Evolutionary conservation across 73 alveolate species (phyloP).

Genomic region (Paramecium sonneborni): DNA sequence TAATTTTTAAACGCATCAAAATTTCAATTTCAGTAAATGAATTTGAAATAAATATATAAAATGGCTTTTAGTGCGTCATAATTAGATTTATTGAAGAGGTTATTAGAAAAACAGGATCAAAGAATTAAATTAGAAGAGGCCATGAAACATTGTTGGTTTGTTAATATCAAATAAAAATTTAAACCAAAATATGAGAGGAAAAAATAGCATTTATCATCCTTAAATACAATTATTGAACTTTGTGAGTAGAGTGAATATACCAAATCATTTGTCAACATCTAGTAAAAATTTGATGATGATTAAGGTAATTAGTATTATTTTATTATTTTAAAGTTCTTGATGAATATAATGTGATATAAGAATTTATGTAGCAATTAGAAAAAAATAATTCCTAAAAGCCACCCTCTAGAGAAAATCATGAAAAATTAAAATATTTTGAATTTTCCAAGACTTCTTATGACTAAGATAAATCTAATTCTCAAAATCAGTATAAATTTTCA

Average conservation of each 20-base stretch:
- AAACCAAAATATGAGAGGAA: constrained; percentile 11
- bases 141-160: constrained; percentile 37
- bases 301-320: neutral
- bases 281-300: neutral
- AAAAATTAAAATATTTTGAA: neutral
- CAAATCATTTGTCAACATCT: neutral
- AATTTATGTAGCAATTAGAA: neutral
- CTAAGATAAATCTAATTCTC: neutral
- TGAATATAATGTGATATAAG: neutral
- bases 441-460: neutral
- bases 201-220: neutral
- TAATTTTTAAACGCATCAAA: neutral
- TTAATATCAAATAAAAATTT: constrained; percentile 12
- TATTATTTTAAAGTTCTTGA: neutral
- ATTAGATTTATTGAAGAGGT: neutral
- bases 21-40: neutral
- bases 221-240: constrained; percentile 22
- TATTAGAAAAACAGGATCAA: neutral
- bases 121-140: constrained; percentile 34
- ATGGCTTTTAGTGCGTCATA: constrained; percentile 19
- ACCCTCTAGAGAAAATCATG: constrained; percentile 40
- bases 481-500: neutral
- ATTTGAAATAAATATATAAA: too few relatives aligned
- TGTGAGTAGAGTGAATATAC: constrained; percentile 19
- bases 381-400: neutral